Evolutionary conservation across 2,329 filamentous ascomycete genomes (phyloP).

Genomic region (Aureobasidium sp.): DNA sequence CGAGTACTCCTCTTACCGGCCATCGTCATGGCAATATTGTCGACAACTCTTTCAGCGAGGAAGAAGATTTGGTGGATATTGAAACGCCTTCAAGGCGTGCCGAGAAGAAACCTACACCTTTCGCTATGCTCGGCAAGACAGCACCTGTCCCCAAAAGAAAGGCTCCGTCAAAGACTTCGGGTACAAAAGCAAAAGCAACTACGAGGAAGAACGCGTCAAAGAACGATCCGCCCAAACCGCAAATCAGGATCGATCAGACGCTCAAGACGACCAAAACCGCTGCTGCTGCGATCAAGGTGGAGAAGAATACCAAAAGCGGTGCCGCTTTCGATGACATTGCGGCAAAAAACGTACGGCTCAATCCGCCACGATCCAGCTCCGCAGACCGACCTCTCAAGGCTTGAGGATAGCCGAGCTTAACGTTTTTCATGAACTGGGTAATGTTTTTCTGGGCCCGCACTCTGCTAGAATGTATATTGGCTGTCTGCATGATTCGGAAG

Average conservation of each 20-base stretch:
- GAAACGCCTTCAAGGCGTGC: conserved; percentile 28
- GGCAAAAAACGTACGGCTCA: conserved; percentile 6
- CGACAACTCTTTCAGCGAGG: conserved; percentile 18
- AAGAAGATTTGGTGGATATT: conserved; percentile 25
- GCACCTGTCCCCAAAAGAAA: conserved; percentile 12
- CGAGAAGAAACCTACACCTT: conserved; percentile 15
- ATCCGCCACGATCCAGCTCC: background rate
- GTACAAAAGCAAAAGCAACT: conserved; percentile 19
- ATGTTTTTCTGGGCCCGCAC: background rate
- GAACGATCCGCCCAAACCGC: conserved; percentile 10
- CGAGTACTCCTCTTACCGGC: conserved; percentile 20
- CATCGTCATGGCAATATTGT: conserved; percentile 22
- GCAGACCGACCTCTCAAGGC: background rate
- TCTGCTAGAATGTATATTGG: background rate
- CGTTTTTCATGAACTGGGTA: conserved; percentile 3
- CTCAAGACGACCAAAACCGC: conserved; percentile 8
- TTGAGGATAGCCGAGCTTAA: background rate
- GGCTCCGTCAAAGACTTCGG: conserved; percentile 7
- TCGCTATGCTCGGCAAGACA: conserved; percentile 17
- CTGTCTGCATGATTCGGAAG: conserved; percentile 1
- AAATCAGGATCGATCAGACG: conserved; percentile 11
- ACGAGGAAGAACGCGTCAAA: conserved; percentile 18
- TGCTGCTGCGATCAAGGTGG: background rate
- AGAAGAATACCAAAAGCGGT: conserved; percentile 8
- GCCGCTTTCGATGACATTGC: conserved; percentile 8